Conservation (phyloP, 139 green algal genomes). For the Mesotaenium endlicherianum region DNA sequence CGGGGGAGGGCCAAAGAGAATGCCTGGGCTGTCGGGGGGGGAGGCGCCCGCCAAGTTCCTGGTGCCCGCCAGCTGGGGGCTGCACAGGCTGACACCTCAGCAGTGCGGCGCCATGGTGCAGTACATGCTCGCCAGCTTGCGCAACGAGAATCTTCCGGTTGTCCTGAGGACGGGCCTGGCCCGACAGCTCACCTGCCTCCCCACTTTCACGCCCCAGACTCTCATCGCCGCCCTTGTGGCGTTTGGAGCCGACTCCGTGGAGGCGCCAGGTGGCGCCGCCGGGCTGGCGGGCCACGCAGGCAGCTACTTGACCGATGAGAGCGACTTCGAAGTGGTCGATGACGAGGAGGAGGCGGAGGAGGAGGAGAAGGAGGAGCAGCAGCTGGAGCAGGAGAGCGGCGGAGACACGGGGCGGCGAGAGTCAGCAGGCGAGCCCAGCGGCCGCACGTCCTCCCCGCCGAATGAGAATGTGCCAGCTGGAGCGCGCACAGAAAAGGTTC, state of each 20-base stretch:
- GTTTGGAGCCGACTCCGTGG: neutral
- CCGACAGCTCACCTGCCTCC: neutral
- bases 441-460: neutral
- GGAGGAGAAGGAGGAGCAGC: neutral
- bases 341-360: neutral
- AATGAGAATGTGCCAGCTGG: too few species aligned
- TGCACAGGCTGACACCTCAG: neutral
- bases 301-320: neutral
- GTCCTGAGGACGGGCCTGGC: neutral
- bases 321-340: slow-evolving; percentile 4
- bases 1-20: too few species aligned
- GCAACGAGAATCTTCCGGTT: neutral
- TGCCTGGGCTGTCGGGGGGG: neutral
- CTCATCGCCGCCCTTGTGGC: neutral
- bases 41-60: neutral
- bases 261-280: neutral
- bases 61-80: neutral
- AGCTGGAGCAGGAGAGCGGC: neutral
- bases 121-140: neutral
- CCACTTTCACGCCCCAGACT: neutral
- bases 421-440: too few species aligned
- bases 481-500: too few species aligned
- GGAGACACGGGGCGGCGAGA: too few species aligned
- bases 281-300: neutral
- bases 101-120: neutral